Evolutionary conservation across 805 yeast genomes (phyloP), one percentile per base, ranked within the genome.

Genomic region (Yarrowia phangngaensis): DNA sequence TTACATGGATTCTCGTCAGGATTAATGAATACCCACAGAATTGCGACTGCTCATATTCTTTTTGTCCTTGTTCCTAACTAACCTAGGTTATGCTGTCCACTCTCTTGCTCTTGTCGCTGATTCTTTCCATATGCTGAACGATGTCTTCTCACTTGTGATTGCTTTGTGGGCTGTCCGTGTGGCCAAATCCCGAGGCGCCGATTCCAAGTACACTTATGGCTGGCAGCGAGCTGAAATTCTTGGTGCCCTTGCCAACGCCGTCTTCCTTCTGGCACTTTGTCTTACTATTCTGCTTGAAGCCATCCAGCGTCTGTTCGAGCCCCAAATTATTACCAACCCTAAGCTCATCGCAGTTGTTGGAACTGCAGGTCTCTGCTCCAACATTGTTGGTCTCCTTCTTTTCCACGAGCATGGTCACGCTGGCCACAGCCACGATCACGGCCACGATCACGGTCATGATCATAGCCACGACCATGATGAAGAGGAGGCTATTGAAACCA

Each of bases 181-280:
- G 9, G 88, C 96, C 47, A 83, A 83, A 58, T 78, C 78, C 29
- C 76, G 79, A 59, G 78, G 80, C 20, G 92, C 95, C 1, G 92
- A 87, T 63, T 82, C 92, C 3, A 81, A 80, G 51, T 90, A 85
- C 68, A 92, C 97, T 2, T 90, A 92, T 60, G 98, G 98, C 13
- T 87, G 97, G 95, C 95, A 90, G 65, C 75, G 98, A 57, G 97
- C 97, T 4, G 98, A 90, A 66, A 89, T 90, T 47, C 72, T 90
- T 53, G 98, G 98, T 51, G 98, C 97, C 7, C 73, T 90, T 52
- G 77, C 90, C 56, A 90, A 90, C 62, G 96, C 96, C 3, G 96
- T 92, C 8, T 92, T 92, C 59, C 66, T 90, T 55, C 71, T 92
- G 55, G 97, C 97, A 1, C 73, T 90, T 54, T 90, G 98, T 63